A percentile compares a stretch with the other conserved stretches of the same genome.
Evolutionary conservation across 1,284 basidiomycete species (phyloP).

Genomic region (Leccinum subatratum): DNA sequence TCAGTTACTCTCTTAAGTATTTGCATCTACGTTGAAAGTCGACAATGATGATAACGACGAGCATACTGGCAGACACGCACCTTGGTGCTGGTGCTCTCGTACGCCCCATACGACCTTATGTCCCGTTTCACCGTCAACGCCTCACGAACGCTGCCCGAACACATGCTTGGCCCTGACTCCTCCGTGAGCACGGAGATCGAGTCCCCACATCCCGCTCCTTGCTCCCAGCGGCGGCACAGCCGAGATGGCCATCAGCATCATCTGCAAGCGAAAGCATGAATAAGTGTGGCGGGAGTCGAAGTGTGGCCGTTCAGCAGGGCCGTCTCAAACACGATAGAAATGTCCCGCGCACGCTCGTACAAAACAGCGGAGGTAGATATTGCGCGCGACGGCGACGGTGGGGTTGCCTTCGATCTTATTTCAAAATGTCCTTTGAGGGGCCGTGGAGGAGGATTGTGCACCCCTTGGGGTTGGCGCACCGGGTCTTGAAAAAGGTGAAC

Average conservation of each 20-base stretch:
- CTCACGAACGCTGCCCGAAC: background rate
- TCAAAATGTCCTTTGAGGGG: conserved; percentile 96
- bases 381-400: conserved; percentile 94
- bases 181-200: too few species aligned
- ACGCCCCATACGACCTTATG: background rate
- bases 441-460: conserved; percentile 99
- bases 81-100: background rate
- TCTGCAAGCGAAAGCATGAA: too few species aligned
- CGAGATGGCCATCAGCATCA: too few species aligned
- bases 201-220: too few species aligned
- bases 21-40: background rate
- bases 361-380: conserved; percentile 71
- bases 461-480: conserved; percentile 88
- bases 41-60: background rate
- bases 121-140: background rate
- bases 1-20: background rate
- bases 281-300: too few species aligned
- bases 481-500: conserved; percentile 39
- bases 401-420: conserved; percentile 98
- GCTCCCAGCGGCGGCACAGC: too few species aligned
- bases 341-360: too few species aligned
- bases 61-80: background rate
- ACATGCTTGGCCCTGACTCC: background rate
- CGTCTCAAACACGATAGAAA: too few species aligned
- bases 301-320: too few species aligned